A percentile compares a stretch with the other conserved stretches of the same genome.
These are phyloP conservation scores for Vitis hybrid DNA, from an alignment of 177 flowering plant species.

Conservation along the genomic window DNA sequence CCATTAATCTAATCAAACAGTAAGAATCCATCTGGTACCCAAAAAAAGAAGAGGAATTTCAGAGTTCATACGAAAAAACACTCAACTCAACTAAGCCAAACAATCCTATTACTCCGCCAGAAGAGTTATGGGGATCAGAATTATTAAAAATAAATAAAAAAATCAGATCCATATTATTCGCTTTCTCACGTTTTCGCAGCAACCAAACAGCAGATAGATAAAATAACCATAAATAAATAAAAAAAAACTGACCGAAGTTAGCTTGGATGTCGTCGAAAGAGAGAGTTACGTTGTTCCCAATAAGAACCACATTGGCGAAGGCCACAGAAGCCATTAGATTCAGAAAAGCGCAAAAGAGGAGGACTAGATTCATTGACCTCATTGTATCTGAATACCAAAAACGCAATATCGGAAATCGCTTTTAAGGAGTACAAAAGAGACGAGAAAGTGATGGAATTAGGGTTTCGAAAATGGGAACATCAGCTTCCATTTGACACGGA, in stretches of 20 bases:
- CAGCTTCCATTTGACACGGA: constrained; percentile 33
- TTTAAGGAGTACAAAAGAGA: not conserved
- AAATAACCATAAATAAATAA: not conserved
- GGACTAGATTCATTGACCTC: constrained; percentile 9
- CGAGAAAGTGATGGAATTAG: constrained; percentile 2
- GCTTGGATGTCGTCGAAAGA: constrained; percentile 83
- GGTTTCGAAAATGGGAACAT: constrained; percentile 27
- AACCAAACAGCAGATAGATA: constrained; percentile 11
- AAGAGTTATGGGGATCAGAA: not conserved
- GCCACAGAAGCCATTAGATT: constrained; percentile 24
- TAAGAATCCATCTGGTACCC: not conserved
- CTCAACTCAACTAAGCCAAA: no score
- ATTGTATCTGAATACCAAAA: not conserved
- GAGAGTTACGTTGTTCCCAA: constrained; percentile 53
- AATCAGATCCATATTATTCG: not conserved
- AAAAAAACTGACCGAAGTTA: constrained; percentile 63
- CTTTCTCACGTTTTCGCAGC: not conserved
- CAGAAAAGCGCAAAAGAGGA: constrained; percentile 14
- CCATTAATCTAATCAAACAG: not conserved
- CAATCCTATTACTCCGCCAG: no score
- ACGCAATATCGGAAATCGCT: not conserved
- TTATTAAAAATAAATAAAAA: not conserved
- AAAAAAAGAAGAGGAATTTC: not conserved
- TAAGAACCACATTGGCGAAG: constrained; percentile 61
- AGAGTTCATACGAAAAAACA: no score